A percentile compares a stretch with the other conserved stretches of the same genome.
phyloP scores from a whole-genome alignment of 225 moss, liverwort and hornwort species.

The Bryum argenteum region DNA sequence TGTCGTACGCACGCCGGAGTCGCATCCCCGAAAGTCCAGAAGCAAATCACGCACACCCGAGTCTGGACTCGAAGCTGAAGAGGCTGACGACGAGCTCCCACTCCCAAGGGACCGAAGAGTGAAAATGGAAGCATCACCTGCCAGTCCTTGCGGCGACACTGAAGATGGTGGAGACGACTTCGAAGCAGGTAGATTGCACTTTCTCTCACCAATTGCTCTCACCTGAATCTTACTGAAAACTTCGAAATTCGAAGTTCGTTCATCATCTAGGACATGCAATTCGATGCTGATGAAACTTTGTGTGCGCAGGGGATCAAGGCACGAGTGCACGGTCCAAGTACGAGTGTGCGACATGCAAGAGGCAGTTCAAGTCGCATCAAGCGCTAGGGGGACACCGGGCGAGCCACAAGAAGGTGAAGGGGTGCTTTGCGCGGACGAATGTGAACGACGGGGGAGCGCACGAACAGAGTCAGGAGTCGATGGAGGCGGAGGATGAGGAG shows the following conservation, averaged over 20 bases:
- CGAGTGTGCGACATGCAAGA: conserved; percentile 81
- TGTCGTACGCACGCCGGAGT: conserved; percentile 34
- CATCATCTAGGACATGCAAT: neutral
- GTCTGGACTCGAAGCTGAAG: conserved; percentile 49
- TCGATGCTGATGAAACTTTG: neutral
- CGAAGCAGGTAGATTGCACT: conserved; percentile 41
- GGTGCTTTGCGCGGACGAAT: conserved; percentile 84
- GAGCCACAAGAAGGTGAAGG: conserved; percentile 98
- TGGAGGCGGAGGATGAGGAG: conserved; percentile 75
- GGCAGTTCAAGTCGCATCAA: conserved; percentile 92
- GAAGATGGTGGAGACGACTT: conserved; percentile 71
- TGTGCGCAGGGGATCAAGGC: conserved; percentile 49
- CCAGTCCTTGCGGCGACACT: conserved; percentile 67
- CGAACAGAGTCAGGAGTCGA: conserved; percentile 60
- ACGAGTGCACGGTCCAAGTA: conserved; percentile 63
- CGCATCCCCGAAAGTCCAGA: conserved; percentile 32
- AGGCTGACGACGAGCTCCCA: conserved; percentile 45
- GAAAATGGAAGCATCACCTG: conserved; percentile 57
- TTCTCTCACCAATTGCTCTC: neutral
- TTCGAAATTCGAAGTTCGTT: too few species aligned
- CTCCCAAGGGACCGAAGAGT: conserved; percentile 31
- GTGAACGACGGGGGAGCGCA: conserved; percentile 58
- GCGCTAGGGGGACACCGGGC: conserved; percentile 96
- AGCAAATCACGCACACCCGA: conserved; percentile 41
- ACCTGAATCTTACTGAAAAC: too few species aligned